These are phyloP conservation scores for Zymoseptoria brevis DNA, from an alignment of 2,329 filamentous ascomycete genomes.

Conservation along the genomic window DNA sequence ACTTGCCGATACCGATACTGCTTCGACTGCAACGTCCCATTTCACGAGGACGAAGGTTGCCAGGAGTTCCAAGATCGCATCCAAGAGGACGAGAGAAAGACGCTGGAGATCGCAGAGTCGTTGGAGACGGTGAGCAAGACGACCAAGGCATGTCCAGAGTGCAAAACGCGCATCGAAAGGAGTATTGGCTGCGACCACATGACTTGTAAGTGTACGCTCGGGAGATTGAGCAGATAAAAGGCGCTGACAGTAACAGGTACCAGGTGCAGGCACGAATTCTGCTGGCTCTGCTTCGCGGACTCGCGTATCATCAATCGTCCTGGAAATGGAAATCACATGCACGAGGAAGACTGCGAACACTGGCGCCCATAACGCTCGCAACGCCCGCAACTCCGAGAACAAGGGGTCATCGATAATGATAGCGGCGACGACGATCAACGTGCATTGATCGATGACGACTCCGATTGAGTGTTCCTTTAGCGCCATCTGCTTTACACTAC, in stretches of 20 bases:
- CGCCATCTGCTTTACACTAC: too few species aligned
- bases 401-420: too few species aligned
- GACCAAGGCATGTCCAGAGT: not conserved
- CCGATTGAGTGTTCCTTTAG: too few species aligned
- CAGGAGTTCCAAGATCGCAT: constrained; percentile 1
- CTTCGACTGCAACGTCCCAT: constrained; percentile 5
- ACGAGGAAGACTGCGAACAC: too few species aligned
- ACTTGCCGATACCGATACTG: constrained; percentile 6
- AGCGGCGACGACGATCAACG: too few species aligned
- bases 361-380: too few species aligned
- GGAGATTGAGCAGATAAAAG: too few species aligned
- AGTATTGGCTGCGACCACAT: constrained; percentile 19
- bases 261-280: constrained; percentile 12
- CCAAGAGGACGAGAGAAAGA: not conserved
- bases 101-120: not conserved
- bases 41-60: constrained; percentile 9
- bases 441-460: too few species aligned
- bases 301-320: too few species aligned
- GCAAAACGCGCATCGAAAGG: constrained; percentile 15
- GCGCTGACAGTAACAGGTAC: constrained; percentile 1
- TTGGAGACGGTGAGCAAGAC: not conserved
- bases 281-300: constrained; percentile 8
- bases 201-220: constrained; percentile 10
- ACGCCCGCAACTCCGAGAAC: too few species aligned
- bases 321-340: too few species aligned